Base-by-base conservation (phyloP, 345 rosid genomes). In the Hibiscus syriacus region DNA sequence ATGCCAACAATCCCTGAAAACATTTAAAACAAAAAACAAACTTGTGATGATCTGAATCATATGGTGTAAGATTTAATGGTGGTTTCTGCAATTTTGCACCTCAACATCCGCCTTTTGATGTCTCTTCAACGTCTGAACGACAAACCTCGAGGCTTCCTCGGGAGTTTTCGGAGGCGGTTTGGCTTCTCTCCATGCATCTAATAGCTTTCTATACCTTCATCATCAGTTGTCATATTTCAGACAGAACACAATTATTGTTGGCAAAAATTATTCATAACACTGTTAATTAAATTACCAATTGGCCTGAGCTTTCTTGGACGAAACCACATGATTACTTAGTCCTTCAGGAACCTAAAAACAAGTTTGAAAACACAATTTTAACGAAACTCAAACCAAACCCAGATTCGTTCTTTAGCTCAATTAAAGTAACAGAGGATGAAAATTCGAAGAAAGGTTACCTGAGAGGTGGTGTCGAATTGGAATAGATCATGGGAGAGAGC, bases 281-380 rank as follows among this genome's bases (percentile, higher is more conserved):
- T n/a, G n/a, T n/a, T 61, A 5, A 43, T 38, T 32, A 10, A 63
- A 45, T 82, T 84, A 90, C 97, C 97, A 93, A 65, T 89, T 89
- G 54, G 97, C 94, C 74, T 93, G 98, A 78, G 97, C 95, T 67
- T 85, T 93, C 86, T 55, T 82, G 17, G 97, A 90, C n/a, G 98
- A 90, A 4, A 84, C 84, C 66, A 89, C 97, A 67, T 80, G 85
- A 69, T 74, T 71, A 53, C 76, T 79, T 36, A 93, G 92, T 27
- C 73, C 86, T 66, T 86, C 88, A 41, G 98, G 98, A 60, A 92
- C 90, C 98, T 92, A 72, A 68, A n/a, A 25, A 54, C 25, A 55
- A 19, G 3, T 27, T 6, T 29, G 69, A 29, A 16, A 55, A 14
- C 34, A 1, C 6, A 53, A 34, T 53, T 36, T 10, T 11, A 13